A percentile compares a stretch with the other conserved stretches of the same genome.
These are phyloP conservation scores for Zygosaccharomyces siamensis DNA, from an alignment of 805 yeast genomes.

Conservation along the genomic window DNA sequence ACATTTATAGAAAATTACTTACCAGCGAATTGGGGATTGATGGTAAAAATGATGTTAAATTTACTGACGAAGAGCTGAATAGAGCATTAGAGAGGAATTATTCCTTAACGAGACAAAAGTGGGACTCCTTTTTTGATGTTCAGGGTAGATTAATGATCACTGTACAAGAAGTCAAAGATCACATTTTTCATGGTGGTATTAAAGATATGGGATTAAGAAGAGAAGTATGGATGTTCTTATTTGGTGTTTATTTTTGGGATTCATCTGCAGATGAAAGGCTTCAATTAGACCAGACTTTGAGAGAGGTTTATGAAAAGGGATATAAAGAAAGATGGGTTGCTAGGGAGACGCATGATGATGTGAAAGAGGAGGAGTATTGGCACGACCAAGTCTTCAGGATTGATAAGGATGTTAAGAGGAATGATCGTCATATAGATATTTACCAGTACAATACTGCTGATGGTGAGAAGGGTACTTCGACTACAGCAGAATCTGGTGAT, in stretches of 20 bases:
- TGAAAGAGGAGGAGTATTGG: conserved; percentile 64
- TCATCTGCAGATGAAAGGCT: conserved; percentile 65
- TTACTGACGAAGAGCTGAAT: conserved; percentile 37
- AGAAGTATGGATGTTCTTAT: conserved; percentile 81
- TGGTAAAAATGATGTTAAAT: conserved; percentile 25
- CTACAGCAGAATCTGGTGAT: conserved; percentile 21
- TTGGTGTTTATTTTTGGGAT: conserved; percentile 88
- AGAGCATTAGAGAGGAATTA: conserved; percentile 59
- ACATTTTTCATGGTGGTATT: conserved; percentile 89
- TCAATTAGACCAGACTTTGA: conserved; percentile 51
- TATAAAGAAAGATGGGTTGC: conserved; percentile 71
- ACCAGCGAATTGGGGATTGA: conserved; percentile 59
- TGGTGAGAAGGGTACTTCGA: conserved; percentile 38
- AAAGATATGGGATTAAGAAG: conserved; percentile 47
- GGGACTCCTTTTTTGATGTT: conserved; percentile 80
- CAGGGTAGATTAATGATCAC: conserved; percentile 73
- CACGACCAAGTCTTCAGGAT: conserved; percentile 84
- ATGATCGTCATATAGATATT: conserved; percentile 72
- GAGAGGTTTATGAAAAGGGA: conserved; percentile 52
- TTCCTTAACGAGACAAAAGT: conserved; percentile 50
- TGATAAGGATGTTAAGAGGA: conserved; percentile 88
- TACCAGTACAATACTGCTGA: conserved; percentile 43
- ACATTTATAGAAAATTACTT: conserved; percentile 51
- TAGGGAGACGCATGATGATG: conserved; percentile 26
- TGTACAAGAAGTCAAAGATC: conserved; percentile 67